Evolutionary conservation across 805 yeast species (phyloP).

Genomic region (Kluyveromyces nonfermentans): DNA sequence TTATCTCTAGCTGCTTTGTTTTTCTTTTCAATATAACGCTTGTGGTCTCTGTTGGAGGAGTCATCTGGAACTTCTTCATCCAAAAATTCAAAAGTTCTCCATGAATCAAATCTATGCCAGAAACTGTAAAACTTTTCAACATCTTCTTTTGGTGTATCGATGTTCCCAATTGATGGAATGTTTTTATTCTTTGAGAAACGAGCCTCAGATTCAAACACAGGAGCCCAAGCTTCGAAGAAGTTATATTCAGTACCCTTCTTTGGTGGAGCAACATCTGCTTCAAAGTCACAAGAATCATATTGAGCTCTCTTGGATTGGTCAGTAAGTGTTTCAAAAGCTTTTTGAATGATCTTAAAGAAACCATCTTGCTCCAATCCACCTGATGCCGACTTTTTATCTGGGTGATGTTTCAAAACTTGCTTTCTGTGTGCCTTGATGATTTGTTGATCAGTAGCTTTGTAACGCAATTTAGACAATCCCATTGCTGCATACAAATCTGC

Average conservation of each 20-base stretch:
- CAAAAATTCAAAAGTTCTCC: constrained; percentile 96
- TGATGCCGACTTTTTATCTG: constrained; percentile 91
- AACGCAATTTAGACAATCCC: constrained; percentile 86
- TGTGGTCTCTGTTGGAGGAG: constrained; percentile 97
- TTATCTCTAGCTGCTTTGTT: constrained; percentile 94
- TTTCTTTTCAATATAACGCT: constrained; percentile 96
- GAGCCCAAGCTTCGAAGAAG: constrained; percentile 87
- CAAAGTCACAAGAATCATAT: constrained; percentile 89
- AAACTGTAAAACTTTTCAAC: constrained; percentile 84
- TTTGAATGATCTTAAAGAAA: constrained; percentile 95
- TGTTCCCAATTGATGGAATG: constrained; percentile 70
- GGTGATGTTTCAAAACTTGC: constrained; percentile 94
- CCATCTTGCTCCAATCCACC: constrained; percentile 87
- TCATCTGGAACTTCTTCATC: constrained; percentile 99
- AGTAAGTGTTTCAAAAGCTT: constrained; percentile 83
- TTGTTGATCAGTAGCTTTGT: constrained; percentile 85
- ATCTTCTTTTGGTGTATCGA: constrained; percentile 59
- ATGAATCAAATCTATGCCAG: constrained; percentile 91
- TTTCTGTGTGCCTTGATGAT: constrained; percentile 94
- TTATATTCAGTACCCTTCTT: constrained; percentile 55
- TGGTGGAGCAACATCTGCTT: constrained; percentile 80
- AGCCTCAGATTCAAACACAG: constrained; percentile 81
- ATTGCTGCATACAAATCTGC: constrained; percentile 95
- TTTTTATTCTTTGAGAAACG: constrained; percentile 91
- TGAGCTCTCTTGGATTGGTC: constrained; percentile 85